These are phyloP conservation scores for Linum usitatissimum DNA, from an alignment of 345 rosid species.

Conservation along the genomic window DNA sequence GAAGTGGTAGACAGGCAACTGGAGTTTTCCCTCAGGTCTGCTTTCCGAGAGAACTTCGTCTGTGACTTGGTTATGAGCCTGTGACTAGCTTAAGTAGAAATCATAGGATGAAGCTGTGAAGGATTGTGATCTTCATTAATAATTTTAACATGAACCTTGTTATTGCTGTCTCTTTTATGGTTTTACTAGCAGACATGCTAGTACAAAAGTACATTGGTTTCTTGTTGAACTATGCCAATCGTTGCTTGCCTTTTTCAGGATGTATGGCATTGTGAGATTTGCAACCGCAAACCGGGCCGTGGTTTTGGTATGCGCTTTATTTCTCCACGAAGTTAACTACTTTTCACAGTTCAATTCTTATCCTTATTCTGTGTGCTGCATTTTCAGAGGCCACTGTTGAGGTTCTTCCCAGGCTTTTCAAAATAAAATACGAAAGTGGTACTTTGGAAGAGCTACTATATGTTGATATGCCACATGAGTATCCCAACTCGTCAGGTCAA, in stretches of 20 bases:
- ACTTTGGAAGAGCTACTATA: constrained; percentile 32
- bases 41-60: constrained; percentile 10
- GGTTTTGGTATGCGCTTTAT: constrained; percentile 68
- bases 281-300: constrained; percentile 95
- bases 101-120: too few species aligned
- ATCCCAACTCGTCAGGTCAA: constrained; percentile 21
- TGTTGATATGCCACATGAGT: constrained; percentile 32
- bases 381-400: constrained; percentile 32
- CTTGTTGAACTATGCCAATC: background rate
- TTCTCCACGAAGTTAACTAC: background rate
- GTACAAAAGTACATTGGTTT: background rate
- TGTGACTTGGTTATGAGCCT: too few species aligned
- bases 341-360: background rate
- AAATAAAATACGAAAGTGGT: constrained; percentile 37
- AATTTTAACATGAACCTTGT: background rate
- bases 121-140: background rate
- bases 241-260: constrained; percentile 41
- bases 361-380: background rate
- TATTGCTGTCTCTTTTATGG: background rate
- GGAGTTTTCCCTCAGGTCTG: constrained; percentile 97
- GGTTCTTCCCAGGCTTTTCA: constrained; percentile 36
- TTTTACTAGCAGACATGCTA: background rate
- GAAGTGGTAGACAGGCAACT: constrained; percentile 91
- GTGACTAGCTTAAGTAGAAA: too few species aligned
- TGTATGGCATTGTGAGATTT: constrained; percentile 98